Evolutionary conservation across 495 filamentous ascomycete genomes (phyloP), one percentile per base, ranked within the genome.

Genomic region (Daldinia caldariorum): DNA sequence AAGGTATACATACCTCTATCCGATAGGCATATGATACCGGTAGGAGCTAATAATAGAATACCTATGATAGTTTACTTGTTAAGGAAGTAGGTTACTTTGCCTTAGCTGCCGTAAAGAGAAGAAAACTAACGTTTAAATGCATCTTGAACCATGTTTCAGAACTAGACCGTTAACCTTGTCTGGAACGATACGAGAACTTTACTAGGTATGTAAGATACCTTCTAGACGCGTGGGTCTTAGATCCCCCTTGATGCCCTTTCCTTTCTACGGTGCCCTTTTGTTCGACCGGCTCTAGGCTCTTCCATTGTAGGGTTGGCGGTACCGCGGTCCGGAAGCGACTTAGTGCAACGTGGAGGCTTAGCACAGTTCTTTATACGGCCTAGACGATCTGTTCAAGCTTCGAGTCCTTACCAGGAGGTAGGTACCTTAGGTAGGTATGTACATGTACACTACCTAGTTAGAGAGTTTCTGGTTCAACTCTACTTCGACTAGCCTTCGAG

Each of bases 91-190:
- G 53, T 18, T 58, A 18, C 34, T n/a, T 58, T 58, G 45, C 29
- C 51, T 62, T 39, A 43, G 47, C 57, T 56, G 45, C 41, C 58
- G 38, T 61, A 62, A 56, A 53, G 9, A 35, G 34, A 35, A 35
- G 56, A 58, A 43, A 18, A 5, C 32, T 3, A 43, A 60, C 32
- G 64, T 72, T 67, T 39, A 57, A 58, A 57, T 67, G 56, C 64
- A 63, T 55, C 38, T 55, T 43, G 47, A 67, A 61, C 58, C 69
- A 67, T 67, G 69, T 72, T 72, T 72, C 69, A 72, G 60, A 58
- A 61, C 47, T 61, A 51, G 56, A 67, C 63, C 61, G 55, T 50
- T 22, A 63, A 64, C 55, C 59, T 49, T 61, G 54, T 72, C 32
- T 64, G 55, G 63, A 54, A 72, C 38, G 55, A 63, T 59, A 64